Base-by-base conservation (phyloP, 176 grass and related monocot genomes). In the Aegilops speltoides region DNA sequence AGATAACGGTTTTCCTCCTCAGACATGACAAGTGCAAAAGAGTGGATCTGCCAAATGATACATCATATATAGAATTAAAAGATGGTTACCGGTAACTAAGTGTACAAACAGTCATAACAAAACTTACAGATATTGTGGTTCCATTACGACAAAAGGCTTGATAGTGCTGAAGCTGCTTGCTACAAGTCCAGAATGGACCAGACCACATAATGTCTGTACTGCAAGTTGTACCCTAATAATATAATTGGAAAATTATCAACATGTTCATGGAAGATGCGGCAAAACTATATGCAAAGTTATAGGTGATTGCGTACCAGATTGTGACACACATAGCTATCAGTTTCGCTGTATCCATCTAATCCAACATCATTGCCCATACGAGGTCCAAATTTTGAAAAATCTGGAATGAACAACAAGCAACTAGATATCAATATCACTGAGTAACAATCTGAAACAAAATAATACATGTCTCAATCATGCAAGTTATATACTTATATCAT, bases 141-240 rank as follows among this genome's bases (percentile, higher is more conserved):
- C 90, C 87, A 56, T 96, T 93, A 64, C 90, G 94, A 79, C 71
- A 91, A 91, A 97, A 99, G 61, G 97, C 87, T 87, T 85, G 85
- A 82, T 97, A 99, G 85, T 99, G 97, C 40, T 31, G 88, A 77
- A 97, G 94, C 76, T 97, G 90, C 66, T 99, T 99, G 83, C 92
- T 81, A 85, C 97, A 99, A 66, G 88, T 93, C 97, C 97, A 99
- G 82, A 90, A 97, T 3, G 77, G 80, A 81, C 97, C 97, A 87
- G 92, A 96, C 97, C 97, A 99, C n/a, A 82, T 78, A 81, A 99
- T 99, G 64, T 99, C 94, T 57, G 92, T 94, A 71, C 66, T 91
- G 77, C 63, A 85, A 46, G 72, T 32, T 76, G 91, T 91, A 31
- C 90, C 94, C 97, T 99, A 73, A 90, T 2, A 77, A 78, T 4